Percentiles rank a stretch among this genome's conserved stretches.
These are phyloP conservation scores for Butyriboletus loyo DNA, from an alignment of 768 basidiomycete genomes.

Conservation along the genomic window DNA sequence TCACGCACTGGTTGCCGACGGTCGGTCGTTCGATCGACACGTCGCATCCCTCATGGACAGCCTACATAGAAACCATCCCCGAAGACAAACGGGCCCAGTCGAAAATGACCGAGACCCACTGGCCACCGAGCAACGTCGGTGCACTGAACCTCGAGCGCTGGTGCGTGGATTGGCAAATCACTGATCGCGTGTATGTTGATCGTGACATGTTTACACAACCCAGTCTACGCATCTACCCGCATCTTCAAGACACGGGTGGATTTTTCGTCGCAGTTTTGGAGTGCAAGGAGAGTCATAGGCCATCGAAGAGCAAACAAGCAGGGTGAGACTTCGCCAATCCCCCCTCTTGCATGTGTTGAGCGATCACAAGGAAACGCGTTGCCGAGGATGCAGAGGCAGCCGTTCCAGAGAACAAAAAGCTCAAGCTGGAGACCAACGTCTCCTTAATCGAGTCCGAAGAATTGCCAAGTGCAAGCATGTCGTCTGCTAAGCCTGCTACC, in stretches of 20 bases:
- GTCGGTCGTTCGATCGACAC: conserved; percentile 50
- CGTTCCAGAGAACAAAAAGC: conserved; percentile 50
- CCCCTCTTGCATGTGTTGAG: neutral
- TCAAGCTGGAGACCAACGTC: conserved; percentile 35
- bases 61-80: conserved; percentile 50
- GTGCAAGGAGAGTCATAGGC: conserved; percentile 34
- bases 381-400: conserved; percentile 40
- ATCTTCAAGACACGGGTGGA: conserved; percentile 94
- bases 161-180: conserved; percentile 39
- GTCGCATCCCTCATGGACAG: conserved; percentile 58
- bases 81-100: conserved; percentile 47
- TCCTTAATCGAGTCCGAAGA: conserved; percentile 3
- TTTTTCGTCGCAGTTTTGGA: conserved; percentile 95
- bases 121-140: conserved; percentile 70
- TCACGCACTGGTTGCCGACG: conserved; percentile 76
- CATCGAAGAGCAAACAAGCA: conserved; percentile 3
- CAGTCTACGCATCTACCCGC: conserved; percentile 90
- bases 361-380: conserved; percentile 41
- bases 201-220: neutral
- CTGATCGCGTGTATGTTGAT: neutral
- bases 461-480: conserved; percentile 1
- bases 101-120: conserved; percentile 71
- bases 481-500: conserved; percentile 1
- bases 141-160: conserved; percentile 67
- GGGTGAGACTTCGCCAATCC: conserved; percentile 9